Conservation (phyloP, 176 grass and related monocot genomes). For the Zoysia pacifica region DNA sequence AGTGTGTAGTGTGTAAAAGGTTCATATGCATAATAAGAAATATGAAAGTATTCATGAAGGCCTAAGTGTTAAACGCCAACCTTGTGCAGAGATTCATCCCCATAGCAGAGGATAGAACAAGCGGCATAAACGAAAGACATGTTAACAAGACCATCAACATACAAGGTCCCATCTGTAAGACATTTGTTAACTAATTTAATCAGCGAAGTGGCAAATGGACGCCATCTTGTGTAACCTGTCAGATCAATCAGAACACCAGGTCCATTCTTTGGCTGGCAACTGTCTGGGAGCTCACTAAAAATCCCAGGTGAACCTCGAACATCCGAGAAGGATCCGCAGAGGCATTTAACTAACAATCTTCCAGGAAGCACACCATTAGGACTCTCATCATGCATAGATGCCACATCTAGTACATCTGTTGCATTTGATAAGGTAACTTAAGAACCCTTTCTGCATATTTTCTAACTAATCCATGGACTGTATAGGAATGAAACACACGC, state of each 20-base stretch:
- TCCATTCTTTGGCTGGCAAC: slow-evolving; percentile 63
- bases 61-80: slow-evolving; percentile 42
- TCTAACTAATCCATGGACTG: neutral
- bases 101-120: slow-evolving; percentile 76
- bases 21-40: slow-evolving; percentile 13
- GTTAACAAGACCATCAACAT: slow-evolving; percentile 80
- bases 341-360: slow-evolving; percentile 66
- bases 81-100: slow-evolving; percentile 78
- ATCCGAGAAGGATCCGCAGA: slow-evolving; percentile 55
- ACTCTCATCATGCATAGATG: slow-evolving; percentile 47
- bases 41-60: slow-evolving; percentile 6
- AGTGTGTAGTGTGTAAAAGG: neutral
- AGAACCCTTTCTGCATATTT: slow-evolving; percentile 18
- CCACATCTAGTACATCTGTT: slow-evolving; percentile 70
- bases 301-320: slow-evolving; percentile 59
- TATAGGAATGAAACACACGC: slow-evolving; percentile 26
- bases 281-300: slow-evolving; percentile 75
- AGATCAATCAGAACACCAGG: slow-evolving; percentile 74
- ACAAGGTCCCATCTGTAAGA: slow-evolving; percentile 79
- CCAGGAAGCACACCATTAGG: slow-evolving; percentile 38
- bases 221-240: slow-evolving; percentile 61
- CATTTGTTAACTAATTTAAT: slow-evolving; percentile 88
- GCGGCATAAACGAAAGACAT: slow-evolving; percentile 67
- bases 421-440: slow-evolving; percentile 25
- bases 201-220: slow-evolving; percentile 62